phyloP scores from a whole-genome alignment of 805 yeast species.

The Candida manassasensis region DNA sequence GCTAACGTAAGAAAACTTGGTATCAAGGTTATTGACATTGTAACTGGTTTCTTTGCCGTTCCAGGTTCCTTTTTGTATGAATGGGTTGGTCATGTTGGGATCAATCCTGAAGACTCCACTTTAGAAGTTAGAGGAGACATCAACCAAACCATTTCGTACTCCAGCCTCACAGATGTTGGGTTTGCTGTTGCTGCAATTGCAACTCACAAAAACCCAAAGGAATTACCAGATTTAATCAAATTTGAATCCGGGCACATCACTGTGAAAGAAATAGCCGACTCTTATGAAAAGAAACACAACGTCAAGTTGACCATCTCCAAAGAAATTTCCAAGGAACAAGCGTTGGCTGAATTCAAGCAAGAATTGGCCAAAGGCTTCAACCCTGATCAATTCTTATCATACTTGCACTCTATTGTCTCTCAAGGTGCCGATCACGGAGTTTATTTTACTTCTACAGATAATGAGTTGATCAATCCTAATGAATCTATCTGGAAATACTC shows the following conservation, averaged over 20 bases:
- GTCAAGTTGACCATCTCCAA: conserved; percentile 29
- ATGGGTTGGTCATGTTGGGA: conserved; percentile 31
- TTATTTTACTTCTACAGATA: conserved; percentile 17
- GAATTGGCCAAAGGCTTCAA: conserved; percentile 25
- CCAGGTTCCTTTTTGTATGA: conserved; percentile 25
- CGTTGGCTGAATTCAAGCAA: conserved; percentile 6
- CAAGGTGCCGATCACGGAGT: conserved; percentile 16
- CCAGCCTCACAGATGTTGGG: conserved; percentile 41
- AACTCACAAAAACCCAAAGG: conserved; percentile 25
- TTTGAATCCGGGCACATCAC: conserved; percentile 39
- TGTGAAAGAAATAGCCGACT: conserved; percentile 31
- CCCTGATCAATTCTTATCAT: conserved; percentile 30
- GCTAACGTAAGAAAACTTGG: conserved; percentile 30
- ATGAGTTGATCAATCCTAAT: conserved; percentile 34
- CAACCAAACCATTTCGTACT: conserved; percentile 27
- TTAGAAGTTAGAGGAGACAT: conserved; percentile 40
- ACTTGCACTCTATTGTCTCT: conserved; percentile 18
- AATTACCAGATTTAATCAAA: conserved; percentile 42
- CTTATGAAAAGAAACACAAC: conserved; percentile 37
- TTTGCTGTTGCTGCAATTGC: conserved; percentile 38
- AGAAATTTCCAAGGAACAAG: conserved; percentile 24
- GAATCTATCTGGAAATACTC: conserved; percentile 36
- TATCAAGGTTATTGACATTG: conserved; percentile 10
- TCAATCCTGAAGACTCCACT: conserved; percentile 28
- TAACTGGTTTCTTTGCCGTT: conserved; percentile 9